These are phyloP conservation scores for Ophiocordyceps camponoti-rufipedis DNA, from an alignment of 2,329 filamentous ascomycete genomes.

Conservation along the genomic window DNA sequence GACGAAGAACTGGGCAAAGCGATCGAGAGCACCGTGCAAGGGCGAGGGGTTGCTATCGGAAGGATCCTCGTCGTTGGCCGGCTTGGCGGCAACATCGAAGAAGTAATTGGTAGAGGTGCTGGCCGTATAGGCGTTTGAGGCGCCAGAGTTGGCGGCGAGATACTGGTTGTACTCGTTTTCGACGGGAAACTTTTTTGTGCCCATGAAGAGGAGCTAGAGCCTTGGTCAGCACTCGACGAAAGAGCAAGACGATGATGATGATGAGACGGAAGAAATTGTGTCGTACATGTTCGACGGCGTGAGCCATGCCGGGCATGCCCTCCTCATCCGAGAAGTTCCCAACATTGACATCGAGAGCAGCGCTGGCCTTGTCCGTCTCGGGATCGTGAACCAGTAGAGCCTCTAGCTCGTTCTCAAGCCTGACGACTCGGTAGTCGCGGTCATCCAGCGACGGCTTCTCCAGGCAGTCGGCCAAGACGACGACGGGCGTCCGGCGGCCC, in stretches of 20 bases:
- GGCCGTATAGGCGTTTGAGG: constrained; percentile 89
- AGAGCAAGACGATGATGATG: not conserved
- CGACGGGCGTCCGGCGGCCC: constrained; percentile 13
- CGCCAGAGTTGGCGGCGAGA: constrained; percentile 72
- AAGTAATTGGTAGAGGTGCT: constrained; percentile 93
- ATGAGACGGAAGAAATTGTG: constrained; percentile 1
- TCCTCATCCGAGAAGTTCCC: constrained; percentile 86
- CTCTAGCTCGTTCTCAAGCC: constrained; percentile 73
- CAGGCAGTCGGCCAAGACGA: constrained; percentile 45
- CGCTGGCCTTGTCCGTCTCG: constrained; percentile 91
- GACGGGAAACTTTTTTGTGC: constrained; percentile 89
- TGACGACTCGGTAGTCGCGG: constrained; percentile 72
- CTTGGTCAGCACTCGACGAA: not conserved
- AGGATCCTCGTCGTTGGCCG: constrained; percentile 39
- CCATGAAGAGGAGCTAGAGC: constrained; percentile 77
- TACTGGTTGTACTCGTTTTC: constrained; percentile 96
- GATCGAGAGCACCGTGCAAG: constrained; percentile 66
- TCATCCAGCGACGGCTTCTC: constrained; percentile 78
- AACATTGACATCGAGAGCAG: constrained; percentile 86
- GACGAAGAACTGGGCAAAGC: constrained; percentile 89
- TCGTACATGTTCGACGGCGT: constrained; percentile 74
- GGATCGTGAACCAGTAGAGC: constrained; percentile 84
- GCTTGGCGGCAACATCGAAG: constrained; percentile 80
- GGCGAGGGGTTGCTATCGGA: constrained; percentile 38
- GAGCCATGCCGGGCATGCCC: constrained; percentile 86